phyloP scores from a whole-genome alignment of 441 rosid genomes.

The Syzygium syzygioides region DNA sequence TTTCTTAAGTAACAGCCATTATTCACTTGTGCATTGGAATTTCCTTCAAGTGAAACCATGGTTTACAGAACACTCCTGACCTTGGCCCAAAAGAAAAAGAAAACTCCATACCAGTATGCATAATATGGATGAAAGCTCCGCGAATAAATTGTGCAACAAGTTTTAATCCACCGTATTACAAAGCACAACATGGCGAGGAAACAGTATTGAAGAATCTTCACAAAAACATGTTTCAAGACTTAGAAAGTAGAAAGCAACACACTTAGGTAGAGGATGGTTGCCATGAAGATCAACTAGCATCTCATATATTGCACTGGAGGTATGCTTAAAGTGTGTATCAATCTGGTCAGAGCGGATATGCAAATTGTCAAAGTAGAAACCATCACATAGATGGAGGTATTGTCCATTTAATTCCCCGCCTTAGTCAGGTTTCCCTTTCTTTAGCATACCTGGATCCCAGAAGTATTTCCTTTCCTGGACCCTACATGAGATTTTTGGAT shows the following conservation, averaged over 20 bases:
- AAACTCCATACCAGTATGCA: not conserved
- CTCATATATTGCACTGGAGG: not conserved
- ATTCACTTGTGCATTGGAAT: not conserved
- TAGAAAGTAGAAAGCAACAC: not conserved
- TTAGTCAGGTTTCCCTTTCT: not conserved
- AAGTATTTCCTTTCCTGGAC: constrained; percentile 26
- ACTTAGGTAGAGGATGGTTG: not conserved
- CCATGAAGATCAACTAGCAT: not conserved
- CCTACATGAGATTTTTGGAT: constrained; percentile 31
- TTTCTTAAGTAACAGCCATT: not conserved
- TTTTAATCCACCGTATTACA: not conserved
- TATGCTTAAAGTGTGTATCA: not conserved
- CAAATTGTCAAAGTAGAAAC: not conserved
- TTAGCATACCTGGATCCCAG: constrained; percentile 54
- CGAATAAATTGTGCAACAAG: not conserved
- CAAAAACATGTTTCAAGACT: not conserved
- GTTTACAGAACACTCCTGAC: not conserved
- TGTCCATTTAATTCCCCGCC: not conserved
- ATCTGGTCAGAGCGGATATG: not conserved
- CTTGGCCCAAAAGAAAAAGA: not conserved
- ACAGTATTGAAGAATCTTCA: not conserved
- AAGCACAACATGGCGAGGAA: not conserved
- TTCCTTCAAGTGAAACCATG: not conserved
- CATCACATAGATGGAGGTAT: not conserved
- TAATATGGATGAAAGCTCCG: not conserved